phyloP scores from a whole-genome alignment of 441 rosid genomes.

The Gossypium aridum region DNA sequence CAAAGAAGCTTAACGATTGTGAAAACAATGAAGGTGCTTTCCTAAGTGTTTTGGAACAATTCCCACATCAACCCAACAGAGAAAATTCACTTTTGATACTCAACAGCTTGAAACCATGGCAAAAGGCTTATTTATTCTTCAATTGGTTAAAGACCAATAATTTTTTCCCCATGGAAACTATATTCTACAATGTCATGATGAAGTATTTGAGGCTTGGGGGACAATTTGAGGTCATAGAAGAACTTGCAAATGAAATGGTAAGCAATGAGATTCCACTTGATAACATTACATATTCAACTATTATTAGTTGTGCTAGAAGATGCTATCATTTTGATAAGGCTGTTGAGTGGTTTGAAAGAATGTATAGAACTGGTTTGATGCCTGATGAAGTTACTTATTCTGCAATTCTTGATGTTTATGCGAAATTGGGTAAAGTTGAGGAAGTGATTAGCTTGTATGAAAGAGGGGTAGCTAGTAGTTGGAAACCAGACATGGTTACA shows the following conservation, averaged over 20 bases:
- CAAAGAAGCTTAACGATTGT: slow-evolving; percentile 61
- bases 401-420: slow-evolving; percentile 78
- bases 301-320: slow-evolving; percentile 80
- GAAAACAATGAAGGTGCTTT: slow-evolving; percentile 37
- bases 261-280: slow-evolving; percentile 68
- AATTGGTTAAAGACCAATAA: slow-evolving; percentile 61
- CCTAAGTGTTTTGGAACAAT: slow-evolving; percentile 40
- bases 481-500: slow-evolving; percentile 80
- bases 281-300: slow-evolving; percentile 91
- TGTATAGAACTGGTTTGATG: slow-evolving; percentile 88
- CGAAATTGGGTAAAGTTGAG: slow-evolving; percentile 70
- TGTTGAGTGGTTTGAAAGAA: slow-evolving; percentile 87
- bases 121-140: slow-evolving; percentile 57
- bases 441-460: slow-evolving; percentile 85
- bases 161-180: slow-evolving; percentile 70
- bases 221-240: slow-evolving; percentile 76
- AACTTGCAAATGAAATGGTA: slow-evolving; percentile 82
- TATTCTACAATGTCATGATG: slow-evolving; percentile 72
- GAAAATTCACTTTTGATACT: slow-evolving; percentile 69
- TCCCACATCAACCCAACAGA: slow-evolving; percentile 45
- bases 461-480: slow-evolving; percentile 88
- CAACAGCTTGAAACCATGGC: slow-evolving; percentile 67
- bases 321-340: slow-evolving; percentile 69
- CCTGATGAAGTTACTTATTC: slow-evolving; percentile 96
- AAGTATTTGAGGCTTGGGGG: slow-evolving; percentile 80